Percentiles rank a stretch among this genome's conserved stretches.
Conservation (phyloP, 2,329 filamentous ascomycete species). For the Microdochium bolleyi region DNA sequence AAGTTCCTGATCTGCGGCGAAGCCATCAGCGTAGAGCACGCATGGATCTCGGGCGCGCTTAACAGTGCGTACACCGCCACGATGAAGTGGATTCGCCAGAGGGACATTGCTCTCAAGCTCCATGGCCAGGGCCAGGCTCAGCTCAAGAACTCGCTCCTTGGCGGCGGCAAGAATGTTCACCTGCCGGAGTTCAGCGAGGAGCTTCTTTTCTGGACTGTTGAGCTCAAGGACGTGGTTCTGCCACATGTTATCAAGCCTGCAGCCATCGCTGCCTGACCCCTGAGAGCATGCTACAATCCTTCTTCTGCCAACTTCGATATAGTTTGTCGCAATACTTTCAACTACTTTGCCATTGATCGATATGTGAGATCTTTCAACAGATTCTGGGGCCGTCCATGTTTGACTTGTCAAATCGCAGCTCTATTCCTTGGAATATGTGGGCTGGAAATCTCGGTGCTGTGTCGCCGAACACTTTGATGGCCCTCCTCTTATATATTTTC, state of each 20-base stretch:
- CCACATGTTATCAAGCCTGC: neutral
- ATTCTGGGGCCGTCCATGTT: too few relatives aligned
- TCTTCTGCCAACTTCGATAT: too few relatives aligned
- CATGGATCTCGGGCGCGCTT: conserved; percentile 22
- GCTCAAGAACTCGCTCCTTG: neutral
- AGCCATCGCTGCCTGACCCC: too few relatives aligned
- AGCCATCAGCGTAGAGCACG: conserved; percentile 19
- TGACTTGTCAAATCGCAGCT: too few relatives aligned
- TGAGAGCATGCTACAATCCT: too few relatives aligned
- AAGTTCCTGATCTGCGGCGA: conserved; percentile 20
- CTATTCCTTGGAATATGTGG: too few relatives aligned
- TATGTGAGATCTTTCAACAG: too few relatives aligned
- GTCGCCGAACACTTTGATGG: too few relatives aligned
- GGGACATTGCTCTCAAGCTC: neutral
- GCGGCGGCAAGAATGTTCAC: neutral
- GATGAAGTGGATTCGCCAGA: neutral
- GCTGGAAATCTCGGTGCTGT: too few relatives aligned
- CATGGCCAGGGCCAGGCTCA: neutral
- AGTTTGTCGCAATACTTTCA: too few relatives aligned
- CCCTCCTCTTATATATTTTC: too few relatives aligned
- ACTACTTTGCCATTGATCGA: too few relatives aligned
- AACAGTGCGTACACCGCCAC: conserved; percentile 11
- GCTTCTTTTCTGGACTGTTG: neutral
- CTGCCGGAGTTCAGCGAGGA: neutral
- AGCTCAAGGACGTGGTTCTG: neutral